Percentiles rank a stretch among this genome's conserved stretches.
Conservation (phyloP, 129 eudicot genomes). For the sunflower (Helianthus annuus) region HanXRQr2.0-SUNRISE NC_035447.2:9826937-9827436, state of each 20-base stretch:
- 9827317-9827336: slow-evolving; percentile 91
- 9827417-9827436: slow-evolving; percentile 59
- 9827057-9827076: slow-evolving; percentile 74
- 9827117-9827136: slow-evolving; percentile 65
- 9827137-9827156: slow-evolving; percentile 85
- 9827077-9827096: slow-evolving; percentile 68
- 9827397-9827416: slow-evolving; percentile 82
- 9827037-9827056: slow-evolving; percentile 74
- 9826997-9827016: slow-evolving; percentile 96
- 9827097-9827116: slow-evolving; percentile 80
- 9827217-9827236: slow-evolving; percentile 85
- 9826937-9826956: slow-evolving; percentile 94
- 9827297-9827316: slow-evolving; percentile 95
- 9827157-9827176: slow-evolving; percentile 99
- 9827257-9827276: slow-evolving; percentile 96
- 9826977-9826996: slow-evolving; percentile 98
- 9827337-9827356: slow-evolving; percentile 92
- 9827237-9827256: slow-evolving; percentile 87
- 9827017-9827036: slow-evolving; percentile 74
- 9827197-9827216: slow-evolving; percentile 85
- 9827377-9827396: slow-evolving; percentile 95
- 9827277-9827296: slow-evolving; percentile 91
- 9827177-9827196: slow-evolving; percentile 99
- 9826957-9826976: slow-evolving; percentile 86
- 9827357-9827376: slow-evolving; percentile 91